Base-by-base conservation (phyloP, 768 basidiomycete species). In the Tulasnella sp. region DNA sequence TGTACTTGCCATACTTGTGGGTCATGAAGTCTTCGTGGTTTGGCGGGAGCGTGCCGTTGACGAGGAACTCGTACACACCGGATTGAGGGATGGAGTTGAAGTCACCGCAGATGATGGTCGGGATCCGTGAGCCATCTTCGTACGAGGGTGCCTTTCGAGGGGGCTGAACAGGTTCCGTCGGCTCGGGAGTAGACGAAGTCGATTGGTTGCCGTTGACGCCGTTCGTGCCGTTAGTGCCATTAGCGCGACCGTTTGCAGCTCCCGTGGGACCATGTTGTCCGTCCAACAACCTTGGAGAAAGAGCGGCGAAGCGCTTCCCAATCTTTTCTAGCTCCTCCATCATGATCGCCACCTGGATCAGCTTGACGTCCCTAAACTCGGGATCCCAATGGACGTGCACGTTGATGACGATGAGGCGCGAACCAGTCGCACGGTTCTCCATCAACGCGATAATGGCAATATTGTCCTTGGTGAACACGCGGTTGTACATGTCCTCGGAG, bases 401-500 rank as follows among this genome's bases (percentile, higher is more conserved):
- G 84, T 99, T 98, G 52, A 93, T 93, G 76, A 98, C 89, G 83
- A 99, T 90, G 79, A 98, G 86, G 21, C 97, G 92, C 18, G 96
- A 92, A 58, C 96, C 96, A 0, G 96, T 94, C 56, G 90, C 89
- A 80, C 90, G 90, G 85, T 93, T 93, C 87, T 99, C 98, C 83
- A 99, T 88, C 40, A 95, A 89, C 82, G 91, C 91, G 79, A 97
- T 88, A 81, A 96, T 91, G 71, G 96, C 96, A 81, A 99, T 94
- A 83, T 98, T 91, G 85, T 99, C 97, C 84, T 95, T 94, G 81
- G 93, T 93, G 82, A 98, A 90, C 77, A 99, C 96, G 42, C 98
- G 95, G 84, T 98, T 98, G 90, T 98, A 99, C 96, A 99, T 97
- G 87, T 98, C 97, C 83, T 99, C 96, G 24, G 96, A 97, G 88